Base-by-base conservation (phyloP, 352 stramenopile species). In the Phytophthora crassamura region DNA sequence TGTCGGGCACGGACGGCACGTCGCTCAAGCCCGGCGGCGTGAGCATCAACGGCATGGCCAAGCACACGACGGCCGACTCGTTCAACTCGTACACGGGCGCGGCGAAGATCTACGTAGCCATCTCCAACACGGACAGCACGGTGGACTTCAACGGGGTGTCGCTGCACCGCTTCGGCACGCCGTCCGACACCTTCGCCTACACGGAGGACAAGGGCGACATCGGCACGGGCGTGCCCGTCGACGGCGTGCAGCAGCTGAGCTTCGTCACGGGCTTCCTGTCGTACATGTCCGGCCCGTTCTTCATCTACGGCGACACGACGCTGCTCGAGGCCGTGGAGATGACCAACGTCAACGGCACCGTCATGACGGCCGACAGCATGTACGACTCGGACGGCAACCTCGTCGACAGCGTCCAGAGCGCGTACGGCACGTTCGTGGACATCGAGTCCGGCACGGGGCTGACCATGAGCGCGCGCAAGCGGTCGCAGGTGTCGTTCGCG, bases 201-300 rank as follows among this genome's bases (percentile, higher is more conserved):
- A 60, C 49, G 3, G 47, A 68, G 14, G 56, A 46, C 33, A 90
- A 82, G 20, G 66, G 54, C 7, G 40, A 22, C 5, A 54, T 74
- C 14, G 85, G 85, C 46, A 80, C 74, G 7, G 85, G 71, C 8
- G 64, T 77, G 46, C 85, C 85, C 0, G 77, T 93, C 11, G 72
- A 93, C 30, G 85, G 85, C 33, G 59, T 93, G 35, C 85, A 93
- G 53, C 69, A 78, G 40, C 51, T 89, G 47, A 80, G 75, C 55
- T 93, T 91, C 63, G 75, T 79, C 61, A 77, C 62, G 28, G 85
- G 85, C 39, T 89, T 93, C 59, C 43, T 91, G 30, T 78, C 81
- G 35, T 93, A 84, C 62, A 64, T 93, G 46, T 93, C 85, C 48
- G 87, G 77, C 20, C 82, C 85, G 16, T 64, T 89, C 58, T 93